phyloP scores from a whole-genome alignment of 768 basidiomycete species.

The Kwoniella bestiolae region DNA sequence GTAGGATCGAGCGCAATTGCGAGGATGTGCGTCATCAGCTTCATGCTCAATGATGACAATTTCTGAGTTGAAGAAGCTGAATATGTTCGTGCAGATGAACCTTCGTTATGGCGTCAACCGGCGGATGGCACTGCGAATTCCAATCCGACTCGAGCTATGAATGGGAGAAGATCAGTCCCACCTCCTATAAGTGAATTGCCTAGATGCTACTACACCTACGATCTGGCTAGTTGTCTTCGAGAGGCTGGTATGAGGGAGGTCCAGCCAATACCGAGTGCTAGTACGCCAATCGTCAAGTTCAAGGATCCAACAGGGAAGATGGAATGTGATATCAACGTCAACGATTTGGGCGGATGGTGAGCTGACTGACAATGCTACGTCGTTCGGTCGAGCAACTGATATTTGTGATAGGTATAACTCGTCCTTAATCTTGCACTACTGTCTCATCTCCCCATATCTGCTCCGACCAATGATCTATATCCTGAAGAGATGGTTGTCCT shows the following conservation, averaged over 20 bases:
- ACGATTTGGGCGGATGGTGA: slow-evolving; percentile 55
- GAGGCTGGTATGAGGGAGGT: slow-evolving; percentile 30
- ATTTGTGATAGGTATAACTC: slow-evolving; percentile 49
- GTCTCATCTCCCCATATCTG: slow-evolving; percentile 46
- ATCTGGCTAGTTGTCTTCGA: slow-evolving; percentile 21
- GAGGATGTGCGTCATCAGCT: slow-evolving; percentile 42
- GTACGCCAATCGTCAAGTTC: slow-evolving; percentile 54
- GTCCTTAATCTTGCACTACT: slow-evolving; percentile 51
- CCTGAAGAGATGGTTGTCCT: slow-evolving; percentile 51
- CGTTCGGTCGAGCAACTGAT: not conserved
- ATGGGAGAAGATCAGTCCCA: slow-evolving; percentile 8
- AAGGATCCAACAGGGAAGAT: slow-evolving; percentile 25
- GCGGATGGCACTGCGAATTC: slow-evolving; percentile 3
- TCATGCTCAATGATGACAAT: not conserved
- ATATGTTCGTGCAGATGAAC: slow-evolving; percentile 22
- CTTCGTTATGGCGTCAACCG: slow-evolving; percentile 29
- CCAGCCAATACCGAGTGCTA: slow-evolving; percentile 39
- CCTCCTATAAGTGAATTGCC: slow-evolving; percentile 24
- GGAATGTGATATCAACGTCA: slow-evolving; percentile 52
- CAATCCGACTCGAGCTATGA: not conserved
- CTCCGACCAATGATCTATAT: slow-evolving; percentile 54
- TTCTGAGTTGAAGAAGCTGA: not conserved
- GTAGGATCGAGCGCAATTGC: slow-evolving; percentile 42
- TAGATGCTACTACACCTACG: slow-evolving; percentile 29
- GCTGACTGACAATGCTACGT: no score